A percentile compares a stretch with the other conserved stretches of the same genome.
These are phyloP conservation scores for Infundibulicybe gibba DNA, from an alignment of 768 basidiomycete genomes.

Conservation along the genomic window DNA sequence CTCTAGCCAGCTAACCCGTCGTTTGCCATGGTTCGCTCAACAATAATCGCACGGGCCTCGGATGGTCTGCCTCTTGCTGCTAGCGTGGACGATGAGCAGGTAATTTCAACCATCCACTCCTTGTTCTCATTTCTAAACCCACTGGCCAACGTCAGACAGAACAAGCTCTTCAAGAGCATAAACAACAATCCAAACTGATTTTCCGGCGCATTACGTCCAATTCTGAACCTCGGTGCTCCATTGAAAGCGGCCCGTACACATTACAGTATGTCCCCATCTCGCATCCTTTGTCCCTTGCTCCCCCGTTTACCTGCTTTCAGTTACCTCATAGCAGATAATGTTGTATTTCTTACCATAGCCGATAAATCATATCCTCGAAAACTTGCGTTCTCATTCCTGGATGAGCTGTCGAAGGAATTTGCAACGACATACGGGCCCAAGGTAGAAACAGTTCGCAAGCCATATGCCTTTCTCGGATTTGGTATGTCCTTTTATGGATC, in stretches of 20 bases:
- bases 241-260: slow-evolving; percentile 94
- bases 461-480: slow-evolving; percentile 99
- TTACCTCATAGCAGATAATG: slow-evolving; percentile 92
- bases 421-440: slow-evolving; percentile 88
- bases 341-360: slow-evolving; percentile 91
- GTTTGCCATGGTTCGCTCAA: slow-evolving; percentile 75
- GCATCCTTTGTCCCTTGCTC: slow-evolving; percentile 7
- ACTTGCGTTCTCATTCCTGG: slow-evolving; percentile 95
- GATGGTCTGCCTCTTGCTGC: slow-evolving; percentile 92
- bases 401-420: slow-evolving; percentile 97
- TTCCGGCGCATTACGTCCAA: slow-evolving; percentile 93
- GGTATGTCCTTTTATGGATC: slow-evolving; percentile 49
- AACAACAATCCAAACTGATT: slow-evolving; percentile 96
- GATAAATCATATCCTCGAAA: slow-evolving; percentile 98
- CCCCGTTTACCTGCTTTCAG: slow-evolving; percentile 34
- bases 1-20: neutral
- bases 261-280: slow-evolving; percentile 70
- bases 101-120: slow-evolving; percentile 25
- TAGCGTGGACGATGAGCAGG: slow-evolving; percentile 97
- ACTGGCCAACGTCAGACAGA: slow-evolving; percentile 69
- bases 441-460: slow-evolving; percentile 88
- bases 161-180: slow-evolving; percentile 91
- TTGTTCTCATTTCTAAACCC: slow-evolving; percentile 6
- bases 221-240: slow-evolving; percentile 93
- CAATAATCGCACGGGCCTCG: slow-evolving; percentile 78